Base-by-base conservation (phyloP, 2,329 filamentous ascomycete species). In the Zelopaecilomyces penicillatus region DNA sequence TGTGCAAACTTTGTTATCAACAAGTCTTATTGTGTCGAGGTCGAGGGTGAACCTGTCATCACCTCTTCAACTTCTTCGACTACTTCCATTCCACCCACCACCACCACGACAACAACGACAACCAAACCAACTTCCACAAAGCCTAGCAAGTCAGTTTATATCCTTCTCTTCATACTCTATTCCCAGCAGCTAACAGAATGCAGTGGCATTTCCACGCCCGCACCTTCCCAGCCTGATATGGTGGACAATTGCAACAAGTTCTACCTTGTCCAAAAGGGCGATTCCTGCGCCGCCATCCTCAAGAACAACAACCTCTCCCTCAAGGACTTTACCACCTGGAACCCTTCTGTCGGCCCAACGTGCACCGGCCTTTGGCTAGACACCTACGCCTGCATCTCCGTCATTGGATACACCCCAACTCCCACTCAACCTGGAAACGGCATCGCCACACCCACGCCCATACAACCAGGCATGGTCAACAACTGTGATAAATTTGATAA, bases 401-500 rank as follows among this genome's bases (percentile, higher is more conserved):
- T 41, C 11, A 10, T 7, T 10, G 38, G 38, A 5, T 12, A 5
- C 11, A 40, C 28, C 5, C 38, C 28, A 30, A 30, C 38, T 5
- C 12, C 33, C 10, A 45, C 37, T 5, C 12, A 11, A 6, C 36
- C 49, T 2, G 28, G 32, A 9, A 51, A 50, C 31, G 54, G 51
- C 2, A 53, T 59, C 40, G 36, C 50, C 3, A 62, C 58, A 10
- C 61, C 62, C 0, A 50, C 51, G 12, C 58, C 61, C 6, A 56
- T 48, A 10, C 58, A 63, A 42, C 41, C 54, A 3, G 54, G 55
- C 38, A 60, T 64, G 49, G 49, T 53, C 9, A 39, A 44, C 6
- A 59, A 58, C 44, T 63, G 61, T 28, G 52, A 60, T 9, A 56
- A 49, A 33, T 64, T 62, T 39, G 48, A 61, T 40, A 38, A 48